Conservation (phyloP, 805 yeast species). For the Myxozyma monticola region DNA sequence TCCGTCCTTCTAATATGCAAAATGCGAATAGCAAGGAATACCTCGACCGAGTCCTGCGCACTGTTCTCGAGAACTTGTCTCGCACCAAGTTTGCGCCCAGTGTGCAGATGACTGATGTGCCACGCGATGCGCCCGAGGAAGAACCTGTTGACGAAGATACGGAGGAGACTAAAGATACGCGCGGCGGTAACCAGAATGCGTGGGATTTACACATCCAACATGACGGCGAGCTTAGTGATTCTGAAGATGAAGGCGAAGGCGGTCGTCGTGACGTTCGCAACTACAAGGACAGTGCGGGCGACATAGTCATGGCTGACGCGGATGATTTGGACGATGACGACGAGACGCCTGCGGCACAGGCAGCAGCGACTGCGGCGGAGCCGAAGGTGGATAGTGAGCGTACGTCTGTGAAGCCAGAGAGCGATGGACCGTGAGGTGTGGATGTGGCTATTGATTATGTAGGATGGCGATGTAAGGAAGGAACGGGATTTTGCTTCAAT, state of each 20-base stretch:
- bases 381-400: too few relatives aligned
- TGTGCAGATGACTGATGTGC: slow-evolving; percentile 87
- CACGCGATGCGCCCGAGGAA: slow-evolving; percentile 68
- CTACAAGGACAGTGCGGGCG: slow-evolving; percentile 25
- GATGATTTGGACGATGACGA: slow-evolving; percentile 24
- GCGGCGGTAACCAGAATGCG: slow-evolving; percentile 87
- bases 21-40: slow-evolving; percentile 94
- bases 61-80: slow-evolving; percentile 75
- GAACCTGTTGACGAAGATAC: slow-evolving; percentile 83
- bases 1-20: slow-evolving; percentile 93
- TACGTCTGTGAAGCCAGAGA: too few relatives aligned
- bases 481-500: too few relatives aligned
- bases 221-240: slow-evolving; percentile 55
- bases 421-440: too few relatives aligned
- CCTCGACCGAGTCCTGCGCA: slow-evolving; percentile 76
- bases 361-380: not conserved
- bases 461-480: too few relatives aligned
- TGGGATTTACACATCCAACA: slow-evolving; percentile 72
- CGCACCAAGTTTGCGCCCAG: slow-evolving; percentile 96
- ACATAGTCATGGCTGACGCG: slow-evolving; percentile 14
- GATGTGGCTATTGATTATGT: too few relatives aligned
- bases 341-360: not conserved
- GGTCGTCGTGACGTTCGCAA: slow-evolving; percentile 32
- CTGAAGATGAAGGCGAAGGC: slow-evolving; percentile 35
- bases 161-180: slow-evolving; percentile 74